phyloP scores from a whole-genome alignment of 179 eudicot species.

The Kewa caespitosa region DNA sequence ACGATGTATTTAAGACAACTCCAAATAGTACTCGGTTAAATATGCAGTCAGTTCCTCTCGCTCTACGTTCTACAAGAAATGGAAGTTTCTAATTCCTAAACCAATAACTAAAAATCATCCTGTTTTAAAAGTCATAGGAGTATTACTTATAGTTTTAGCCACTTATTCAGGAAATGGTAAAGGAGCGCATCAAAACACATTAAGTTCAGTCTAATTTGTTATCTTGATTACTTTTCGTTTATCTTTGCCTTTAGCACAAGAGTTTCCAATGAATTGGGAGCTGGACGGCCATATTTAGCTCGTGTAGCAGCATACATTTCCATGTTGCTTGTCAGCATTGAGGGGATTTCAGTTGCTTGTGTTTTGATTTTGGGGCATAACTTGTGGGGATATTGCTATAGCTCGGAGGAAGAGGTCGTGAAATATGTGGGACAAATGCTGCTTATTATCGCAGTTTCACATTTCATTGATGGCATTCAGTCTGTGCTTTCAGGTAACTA shows the following conservation, averaged over 20 bases:
- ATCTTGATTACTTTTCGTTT: neutral
- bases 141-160: no score
- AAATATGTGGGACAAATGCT: constrained; percentile 48
- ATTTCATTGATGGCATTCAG: constrained; percentile 12
- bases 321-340: constrained; percentile 28
- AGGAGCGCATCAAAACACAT: no score
- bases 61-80: no score
- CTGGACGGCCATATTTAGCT: constrained; percentile 48
- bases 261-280: constrained; percentile 38
- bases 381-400: constrained; percentile 57
- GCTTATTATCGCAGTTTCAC: constrained; percentile 14
- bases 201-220: neutral
- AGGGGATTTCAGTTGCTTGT: constrained; percentile 21
- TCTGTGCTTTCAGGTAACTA: constrained; percentile 14
- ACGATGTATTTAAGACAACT: no score
- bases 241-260: constrained; percentile 21
- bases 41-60: no score
- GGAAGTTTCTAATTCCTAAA: no score
- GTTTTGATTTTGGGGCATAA: constrained; percentile 47
- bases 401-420: constrained; percentile 45
- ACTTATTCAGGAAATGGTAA: no score
- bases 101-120: no score
- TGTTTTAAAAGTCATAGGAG: no score
- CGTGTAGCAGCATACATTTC: constrained; percentile 46
- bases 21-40: no score